Evolutionary conservation across 1,284 basidiomycete genomes (phyloP), one percentile per base, ranked within the genome.

Genomic region (Sporisorium exsertum): DNA sequence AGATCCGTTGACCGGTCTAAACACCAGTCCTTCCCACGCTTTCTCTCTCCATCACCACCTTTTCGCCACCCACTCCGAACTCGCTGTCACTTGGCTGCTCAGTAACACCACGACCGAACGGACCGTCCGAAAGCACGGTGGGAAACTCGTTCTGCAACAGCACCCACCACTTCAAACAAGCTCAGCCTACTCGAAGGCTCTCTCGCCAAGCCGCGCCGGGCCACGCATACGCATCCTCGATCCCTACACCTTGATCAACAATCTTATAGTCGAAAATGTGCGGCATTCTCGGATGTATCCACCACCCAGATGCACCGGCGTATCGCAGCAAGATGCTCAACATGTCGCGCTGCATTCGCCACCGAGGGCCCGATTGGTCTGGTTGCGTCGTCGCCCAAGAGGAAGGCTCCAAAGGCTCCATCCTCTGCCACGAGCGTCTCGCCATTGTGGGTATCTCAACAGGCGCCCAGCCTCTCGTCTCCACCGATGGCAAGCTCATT

Each of bases 381-480:
- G 84, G 84, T 29, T 84, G 82, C 63, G 76, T 85, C 37, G 84
- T 85, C 45, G 68, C 79, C 32, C 68, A 58, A 40, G 80, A 84
- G 51, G 55, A 74, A 9, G 64, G 61, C 51, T 58, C 75, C 45
- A 80, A 81, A 43, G 84, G 84, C 27, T 80, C 77, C 61, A 81
- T 85, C 29, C 82, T 87, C 56, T 87, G 87, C 68, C 87, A 87
- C 79, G 87, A 87, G 79, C 83, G 87, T 77, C 89, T 99, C 58
- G 97, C 97, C 47, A 94, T 99, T 86, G 97, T 99, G 71, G 97
- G 97, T 84, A 94, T 99, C 79, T 96, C 98, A 86, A 93, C 95
- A 32, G 97, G 97, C 80, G 97, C 97, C 43, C 97, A 99, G 86
- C 97, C 97, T 24, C 90, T 99, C 61, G 87, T 92, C 75, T 94